Base-by-base conservation (phyloP, 441 rosid species). In the Populus trichocarpa region DNA sequence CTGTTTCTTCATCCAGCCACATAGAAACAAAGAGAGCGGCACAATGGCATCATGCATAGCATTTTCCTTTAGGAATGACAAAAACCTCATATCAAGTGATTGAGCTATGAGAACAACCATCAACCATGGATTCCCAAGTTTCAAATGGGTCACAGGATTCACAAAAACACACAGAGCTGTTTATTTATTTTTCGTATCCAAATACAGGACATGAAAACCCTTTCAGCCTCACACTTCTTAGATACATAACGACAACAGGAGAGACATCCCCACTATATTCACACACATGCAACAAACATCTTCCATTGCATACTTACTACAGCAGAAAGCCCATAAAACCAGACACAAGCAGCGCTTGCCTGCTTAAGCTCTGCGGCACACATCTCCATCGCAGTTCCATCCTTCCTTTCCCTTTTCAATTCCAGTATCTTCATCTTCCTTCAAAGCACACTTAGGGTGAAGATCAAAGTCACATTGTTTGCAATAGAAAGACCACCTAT, bases 401-500 rank as follows among this genome's bases (percentile, higher is more conserved):
- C 79, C 73, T 65, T 81, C 76, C 25, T 30, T 53, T 35, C 20
- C 74, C 8, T 73, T 69, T 20, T 25, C 70, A 22, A 11, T 73
- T 18, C 68, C 65, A 33, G 18, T 46, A 16, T 72, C 74, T 22
- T 75, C 72, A 3, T 32, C 72, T 16, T 35, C 78, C 65, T 71
- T 59, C 42, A 82, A 68, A 69, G 81, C 82, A 53, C 85, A 83
- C 61, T 69, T 73, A 0, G 81, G 85, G 67, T 82, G 83, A 32
- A 85, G 84, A 80, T 80, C 75, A 63, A 80, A 84, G 25, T 69
- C 75, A 40, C 84, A 82, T 63, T 63, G 30, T 23, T 33, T 67
- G 57, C 87, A 80, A 4, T 2, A 22, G 77, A 67, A 82, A 28
- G 76, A 70, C 84, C 84, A 87, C 0, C 22, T 20, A 38, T 25